Base-by-base conservation (phyloP, 2,329 filamentous ascomycete genomes). In the Claviceps spartinae region DNA sequence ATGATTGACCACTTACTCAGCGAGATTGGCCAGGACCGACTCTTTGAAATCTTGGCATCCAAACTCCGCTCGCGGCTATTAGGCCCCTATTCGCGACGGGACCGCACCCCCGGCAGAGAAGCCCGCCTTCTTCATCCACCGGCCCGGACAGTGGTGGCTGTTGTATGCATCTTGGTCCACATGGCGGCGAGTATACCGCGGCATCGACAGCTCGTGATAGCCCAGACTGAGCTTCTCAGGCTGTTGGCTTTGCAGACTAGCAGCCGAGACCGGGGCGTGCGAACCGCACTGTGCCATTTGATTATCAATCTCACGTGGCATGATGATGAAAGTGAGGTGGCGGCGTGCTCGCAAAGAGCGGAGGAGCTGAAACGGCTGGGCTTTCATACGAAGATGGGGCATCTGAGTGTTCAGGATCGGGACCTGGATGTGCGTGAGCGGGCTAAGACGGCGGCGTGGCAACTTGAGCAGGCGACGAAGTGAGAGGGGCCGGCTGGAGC, bases 1-100 rank as follows among this genome's bases (percentile, higher is more conserved):
- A 91, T 96, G 81, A 88, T 96, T 55, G 89, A 95, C 62, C 83
- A 86, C 61, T 69, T 97, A 22, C 84, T 97, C 62, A 77, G 73
- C 53, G 78, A 83, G 52, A 75, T 96, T 47, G 87, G 88, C 1
- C 79, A 87, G 62, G 80, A 88, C 53, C 77, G 83, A 41, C 74
- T 97, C 50, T 91, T 96, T 59, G 82, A 86, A 48, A 85, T 95
- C 40, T 71, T 98, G 46, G 79, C 83, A 13, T 79, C 83, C 30
- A 95, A 95, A 66, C 72, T 97, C 37, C 79, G 81, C 42, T 74
- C 83, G 5, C 78, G 75, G 61, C 65, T 77, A 47, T 66, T 82
- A 40, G 74, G 77, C 55, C 74, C 75, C 1, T 78, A 76, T 56
- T 71, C 67, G 45, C 71, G 73, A 53, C 74, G 72, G 48, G 58